Evolutionary conservation across 1,139 yeast genomes (phyloP), one percentile per base, ranked within the genome.

Genomic region (Pichia sp.): DNA sequence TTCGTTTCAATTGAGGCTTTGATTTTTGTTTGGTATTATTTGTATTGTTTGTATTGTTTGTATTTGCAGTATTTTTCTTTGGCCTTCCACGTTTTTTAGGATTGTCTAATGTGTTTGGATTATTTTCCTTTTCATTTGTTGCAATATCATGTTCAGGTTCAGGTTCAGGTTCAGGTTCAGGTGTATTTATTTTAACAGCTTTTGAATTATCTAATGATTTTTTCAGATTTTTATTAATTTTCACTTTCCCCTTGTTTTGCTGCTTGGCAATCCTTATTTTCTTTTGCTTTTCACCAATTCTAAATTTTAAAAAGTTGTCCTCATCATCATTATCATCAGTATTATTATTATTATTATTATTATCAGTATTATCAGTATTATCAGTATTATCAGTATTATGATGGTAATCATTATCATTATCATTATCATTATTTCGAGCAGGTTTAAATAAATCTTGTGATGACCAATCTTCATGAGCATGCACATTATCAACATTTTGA

Each of bases 391-490:
- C 18, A 33, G 3, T 22, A 22, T 22, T 22, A 4, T 22, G 25
- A 22, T 22, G 25, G 25, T 33, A 13, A 33, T 33, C n/a, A 33
- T 33, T 14, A 11, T 19, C 16, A 19, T 36, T 9, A 9, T 9
- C 39, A 36, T 18, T 36, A 7, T 22, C 27, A n/a, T 48, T 48
- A 3, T 46, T 47, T n/a, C 34, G 45, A n/a, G 46, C 42, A 25
- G 34, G 45, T 28, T 45, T 44, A 16, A 51, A 51, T 19, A 48
- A 22, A 34, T 48, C 48, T 16, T 47, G 50, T 2, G 53, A 36
- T 10, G 41, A 19, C 13, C 22, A 10, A 6, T 39, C 11, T 6
- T 11, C 19, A 19, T n/a, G 19, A n/a, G 11, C 29, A 16, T 6
- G 11, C 13, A 8, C 25, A 29, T 33, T 42, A 6, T 27, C n/a